Evolutionary conservation across 2,329 filamentous ascomycete species (phyloP).

Genomic region (Rhytidhysteron rufulum): DNA sequence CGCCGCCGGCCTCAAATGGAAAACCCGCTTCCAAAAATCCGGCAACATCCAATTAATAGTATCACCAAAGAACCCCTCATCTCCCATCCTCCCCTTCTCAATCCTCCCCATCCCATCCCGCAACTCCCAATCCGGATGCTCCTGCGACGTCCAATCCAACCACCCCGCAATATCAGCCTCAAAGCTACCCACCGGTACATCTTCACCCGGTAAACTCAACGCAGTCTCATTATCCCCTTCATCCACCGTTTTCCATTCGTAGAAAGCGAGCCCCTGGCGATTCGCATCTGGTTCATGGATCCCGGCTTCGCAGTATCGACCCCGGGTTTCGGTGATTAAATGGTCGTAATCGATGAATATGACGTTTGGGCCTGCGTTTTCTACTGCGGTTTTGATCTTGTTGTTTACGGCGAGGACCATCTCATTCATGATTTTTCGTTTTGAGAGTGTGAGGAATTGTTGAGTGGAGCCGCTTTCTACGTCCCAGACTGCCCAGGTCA

Average conservation of each 20-base stretch:
- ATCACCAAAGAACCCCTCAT: conserved; percentile 14
- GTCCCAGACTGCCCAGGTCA: conserved; percentile 28
- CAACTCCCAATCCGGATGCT: conserved; percentile 25
- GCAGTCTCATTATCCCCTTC: conserved; percentile 16
- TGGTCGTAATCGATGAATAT: conserved; percentile 24
- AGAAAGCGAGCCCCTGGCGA: conserved; percentile 21
- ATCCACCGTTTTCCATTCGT: conserved; percentile 29
- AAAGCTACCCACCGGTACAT: conserved; percentile 21
- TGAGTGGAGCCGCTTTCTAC: conserved; percentile 13
- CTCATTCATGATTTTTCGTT: conserved; percentile 21
- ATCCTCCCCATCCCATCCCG: conserved; percentile 21
- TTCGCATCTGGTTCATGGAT: conserved; percentile 24
- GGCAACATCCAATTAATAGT: conserved; percentile 26
- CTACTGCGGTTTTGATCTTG: conserved; percentile 14
- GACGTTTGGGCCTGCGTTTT: conserved; percentile 13
- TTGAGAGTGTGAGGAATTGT: conserved; percentile 21
- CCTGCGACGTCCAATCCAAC: conserved; percentile 19
- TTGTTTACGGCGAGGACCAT: conserved; percentile 22
- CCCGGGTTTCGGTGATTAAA: conserved; percentile 9
- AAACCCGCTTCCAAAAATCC: conserved; percentile 27
- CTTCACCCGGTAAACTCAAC: conserved; percentile 18
- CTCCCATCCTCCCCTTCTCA: conserved; percentile 11
- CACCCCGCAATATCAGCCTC: conserved; percentile 20
- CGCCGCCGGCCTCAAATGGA: conserved; percentile 22
- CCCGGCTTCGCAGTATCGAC: conserved; percentile 25